These are phyloP conservation scores for Pyrus betulifolia DNA, from an alignment of 306 rosid genomes.

Conservation along the genomic window DNA sequence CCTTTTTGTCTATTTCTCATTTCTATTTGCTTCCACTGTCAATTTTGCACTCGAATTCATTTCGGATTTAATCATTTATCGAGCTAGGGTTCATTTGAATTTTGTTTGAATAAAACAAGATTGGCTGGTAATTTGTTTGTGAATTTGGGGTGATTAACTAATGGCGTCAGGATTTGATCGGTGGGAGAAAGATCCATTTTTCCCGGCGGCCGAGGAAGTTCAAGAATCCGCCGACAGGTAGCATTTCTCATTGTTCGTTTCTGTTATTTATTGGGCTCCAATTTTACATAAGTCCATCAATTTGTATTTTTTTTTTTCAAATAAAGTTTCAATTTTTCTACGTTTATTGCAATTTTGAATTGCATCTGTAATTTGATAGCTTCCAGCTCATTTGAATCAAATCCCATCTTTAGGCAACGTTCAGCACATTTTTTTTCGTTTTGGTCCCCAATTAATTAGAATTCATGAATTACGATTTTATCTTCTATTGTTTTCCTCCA, in stretches of 20 bases:
- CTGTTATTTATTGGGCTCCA: not conserved
- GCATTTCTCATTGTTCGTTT: not conserved
- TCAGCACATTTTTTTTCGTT: not conserved
- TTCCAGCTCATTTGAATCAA: not conserved
- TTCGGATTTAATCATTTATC: not conserved
- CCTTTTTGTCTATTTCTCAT: not conserved
- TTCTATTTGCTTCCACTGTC: not conserved
- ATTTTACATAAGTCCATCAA: not conserved
- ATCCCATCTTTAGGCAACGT: not conserved
- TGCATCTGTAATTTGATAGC: not conserved
- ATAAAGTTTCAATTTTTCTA: not conserved
- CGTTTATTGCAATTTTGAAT: not conserved
- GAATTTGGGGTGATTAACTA: not conserved
- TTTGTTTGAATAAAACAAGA: not conserved
- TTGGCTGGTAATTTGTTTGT: not conserved
- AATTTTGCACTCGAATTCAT: not conserved
- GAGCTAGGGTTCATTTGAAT: not conserved
- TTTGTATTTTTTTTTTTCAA: not conserved
- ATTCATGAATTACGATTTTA: not conserved
- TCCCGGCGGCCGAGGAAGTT: constrained; percentile 90
- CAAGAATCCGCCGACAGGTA: constrained; percentile 97
- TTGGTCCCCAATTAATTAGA: not conserved
- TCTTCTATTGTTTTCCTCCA: not conserved
- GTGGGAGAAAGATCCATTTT: constrained; percentile 98
- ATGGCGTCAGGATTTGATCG: constrained; percentile 90